Evolutionary conservation across 495 filamentous ascomycete genomes (phyloP).

Genomic region (Talaromyces proteolyticus): DNA sequence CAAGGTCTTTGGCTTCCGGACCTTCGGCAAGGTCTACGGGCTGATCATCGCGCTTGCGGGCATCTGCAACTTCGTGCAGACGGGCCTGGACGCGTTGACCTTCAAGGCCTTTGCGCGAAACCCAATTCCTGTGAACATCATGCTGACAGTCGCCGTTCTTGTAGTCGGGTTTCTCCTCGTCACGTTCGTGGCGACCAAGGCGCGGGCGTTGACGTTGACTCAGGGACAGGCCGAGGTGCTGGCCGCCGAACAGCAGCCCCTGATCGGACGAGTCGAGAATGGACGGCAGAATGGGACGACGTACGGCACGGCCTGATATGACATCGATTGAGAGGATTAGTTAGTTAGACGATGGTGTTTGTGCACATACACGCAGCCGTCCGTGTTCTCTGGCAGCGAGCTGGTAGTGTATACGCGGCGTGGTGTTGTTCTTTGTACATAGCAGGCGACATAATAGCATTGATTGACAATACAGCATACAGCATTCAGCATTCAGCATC

Average conservation of each 20-base stretch:
- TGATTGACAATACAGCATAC: neutral
- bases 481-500: neutral
- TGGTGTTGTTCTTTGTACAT: too few relatives aligned
- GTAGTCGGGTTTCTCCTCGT: constrained; percentile 54
- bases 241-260: neutral
- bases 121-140: constrained; percentile 73
- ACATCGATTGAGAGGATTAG: neutral
- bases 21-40: constrained; percentile 96
- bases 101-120: constrained; percentile 64
- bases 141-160: constrained; percentile 55
- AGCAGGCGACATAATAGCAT: too few relatives aligned
- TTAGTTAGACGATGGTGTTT: neutral
- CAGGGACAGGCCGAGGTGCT: neutral
- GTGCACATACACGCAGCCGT: neutral
- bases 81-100: constrained; percentile 73
- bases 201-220: constrained; percentile 21
- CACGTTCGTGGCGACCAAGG: constrained; percentile 48
- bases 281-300: neutral
- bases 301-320: constrained; percentile 2
- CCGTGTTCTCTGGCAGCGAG: too few relatives aligned
- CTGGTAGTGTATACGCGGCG: too few relatives aligned
- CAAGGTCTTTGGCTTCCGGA: constrained; percentile 94
- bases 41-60: constrained; percentile 86
- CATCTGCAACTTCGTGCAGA: constrained; percentile 81
- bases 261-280: neutral